These are phyloP conservation scores for Hevea brasiliensis DNA, from an alignment of 345 rosid genomes.

Conservation along the genomic window DNA sequence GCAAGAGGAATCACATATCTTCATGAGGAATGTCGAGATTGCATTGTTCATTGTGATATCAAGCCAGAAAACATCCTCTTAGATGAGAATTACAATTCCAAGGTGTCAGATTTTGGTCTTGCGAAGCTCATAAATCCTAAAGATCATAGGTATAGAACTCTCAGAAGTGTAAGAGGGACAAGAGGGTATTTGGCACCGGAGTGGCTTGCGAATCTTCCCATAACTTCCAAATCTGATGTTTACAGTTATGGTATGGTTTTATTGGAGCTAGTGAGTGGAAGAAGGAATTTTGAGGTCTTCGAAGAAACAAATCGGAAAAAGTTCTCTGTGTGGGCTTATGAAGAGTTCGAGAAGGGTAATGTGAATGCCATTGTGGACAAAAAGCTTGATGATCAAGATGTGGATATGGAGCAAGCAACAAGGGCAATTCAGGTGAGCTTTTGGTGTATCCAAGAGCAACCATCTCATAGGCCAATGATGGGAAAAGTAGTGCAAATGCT, in stretches of 20 bases:
- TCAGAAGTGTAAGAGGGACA: constrained; percentile 36
- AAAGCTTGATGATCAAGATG: constrained; percentile 6
- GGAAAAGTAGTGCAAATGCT: constrained; percentile 36
- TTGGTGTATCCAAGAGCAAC: constrained; percentile 37
- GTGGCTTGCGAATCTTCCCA: constrained; percentile 36
- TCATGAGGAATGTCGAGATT: constrained; percentile 38
- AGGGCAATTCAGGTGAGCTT: constrained; percentile 26
- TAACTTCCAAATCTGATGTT: constrained; percentile 34
- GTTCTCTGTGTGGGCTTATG: constrained; percentile 62
- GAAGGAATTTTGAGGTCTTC: constrained; percentile 28
- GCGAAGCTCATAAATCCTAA: constrained; percentile 31
- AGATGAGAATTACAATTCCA: constrained; percentile 29
- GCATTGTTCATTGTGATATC: constrained; percentile 37
- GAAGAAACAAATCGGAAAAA: constrained; percentile 40
- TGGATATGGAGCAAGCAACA: constrained; percentile 22
- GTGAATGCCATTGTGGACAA: constrained; percentile 17
- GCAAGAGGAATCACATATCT: constrained; percentile 38
- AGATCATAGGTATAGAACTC: constrained; percentile 28
- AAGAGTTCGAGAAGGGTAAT: constrained; percentile 46
- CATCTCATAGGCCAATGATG: constrained; percentile 31
- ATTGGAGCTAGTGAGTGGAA: constrained; percentile 32
- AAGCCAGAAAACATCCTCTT: constrained; percentile 36
- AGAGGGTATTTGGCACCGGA: constrained; percentile 36
- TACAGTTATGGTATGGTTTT: constrained; percentile 35
- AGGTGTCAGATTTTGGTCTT: constrained; percentile 36